Base-by-base conservation (phyloP, 805 yeast species). In the Sungouiozyma intestinalis region DNA sequence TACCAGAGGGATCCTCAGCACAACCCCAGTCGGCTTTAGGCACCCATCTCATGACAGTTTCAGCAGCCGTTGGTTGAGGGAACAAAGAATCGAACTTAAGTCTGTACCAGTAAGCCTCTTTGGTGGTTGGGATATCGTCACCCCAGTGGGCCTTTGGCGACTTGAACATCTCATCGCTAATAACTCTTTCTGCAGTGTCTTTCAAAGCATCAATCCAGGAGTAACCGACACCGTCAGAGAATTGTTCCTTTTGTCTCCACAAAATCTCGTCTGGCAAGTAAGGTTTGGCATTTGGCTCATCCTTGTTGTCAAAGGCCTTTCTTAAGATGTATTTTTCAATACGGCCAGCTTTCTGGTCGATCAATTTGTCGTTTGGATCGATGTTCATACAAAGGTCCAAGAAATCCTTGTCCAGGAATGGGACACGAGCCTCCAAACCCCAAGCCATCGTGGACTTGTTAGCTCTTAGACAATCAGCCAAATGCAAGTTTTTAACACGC, bases 21-120 rank as follows among this genome's bases (percentile, higher is more conserved):
- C 98, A 92, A 53, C 99, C 99, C 99, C 99, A 92, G 67, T 92
- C 98, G 49, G 97, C 97, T 76, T 92, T 92, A 64, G 99, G 99
- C 67, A 92, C 69, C 99, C 99, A 92, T 76, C 98, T 83, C 97
- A 85, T 87, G 46, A 92, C 99, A 16, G 98, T 92, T 34, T 79
- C 70, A 45, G 95, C 97, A 50, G 94, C 98, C 51, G 96, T 92
- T 66, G 79, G 73, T 56, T 81, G 79, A 47, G 88, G 84, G 83
- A 87, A 92, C 56, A 85, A 68, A 58, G 84, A 94, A 67, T 92
- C 98, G 58, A 92, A 92, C 75, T 87, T 85, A 62, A 82, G 74
- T 76, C 99, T 82, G 77, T 92, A 92, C 94, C 95, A 92, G 77
- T 87, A 92, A 37, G 98, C 97, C 74, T 92, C 99, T 76, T 92